Base-by-base conservation (phyloP, 2,329 filamentous ascomycete species). In the Colletotrichum godetiae region DNA sequence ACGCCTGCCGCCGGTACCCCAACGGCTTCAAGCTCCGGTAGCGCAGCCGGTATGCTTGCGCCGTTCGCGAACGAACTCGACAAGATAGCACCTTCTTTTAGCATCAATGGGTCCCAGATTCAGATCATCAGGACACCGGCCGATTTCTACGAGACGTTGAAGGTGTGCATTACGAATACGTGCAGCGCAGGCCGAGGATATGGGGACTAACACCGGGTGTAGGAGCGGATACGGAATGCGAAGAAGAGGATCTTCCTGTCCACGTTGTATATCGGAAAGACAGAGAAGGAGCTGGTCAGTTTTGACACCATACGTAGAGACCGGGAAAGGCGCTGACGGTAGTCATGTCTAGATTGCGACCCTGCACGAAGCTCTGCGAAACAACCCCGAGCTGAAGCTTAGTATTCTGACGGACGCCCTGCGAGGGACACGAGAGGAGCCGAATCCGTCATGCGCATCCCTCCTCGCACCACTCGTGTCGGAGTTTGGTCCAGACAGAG, bases 201-300 rank as follows among this genome's bases (percentile, higher is more conserved):
- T 31, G 22, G 24, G 3, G 55, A 37, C 67, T 35, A 37, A 62
- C 29, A 69, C 63, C 31, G 11, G 29, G 33, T 53, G 27, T 73
- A 95, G 93, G 84, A 89, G 75, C 97, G 95, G 84, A 98, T 99
- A 80, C 90, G 89, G 65, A 90, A 89, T 75, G 97, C 97, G 11
- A 91, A 94, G 81, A 88, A 85, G 65, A 90, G 94, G 73, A 93
- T 99, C 76, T 99, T 97, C 81, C 86, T 99, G 62, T 97, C 95
- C n/a, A 99, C 97, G 0, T 86, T 99, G 65, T 99, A 99, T 81
- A 97, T 99, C 80, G 97, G 97, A 75, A 97, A 96, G 82, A 93
- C 93, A 1, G 97, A 99, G 83, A 89, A 92, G 82, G 97, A 98
- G 78, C 88, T 99, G 79, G 91, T 92, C 85, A 66, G 85, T 67